Evolutionary conservation across 2,329 filamentous ascomycete species (phyloP).

Genomic region (Alternaria atra): DNA sequence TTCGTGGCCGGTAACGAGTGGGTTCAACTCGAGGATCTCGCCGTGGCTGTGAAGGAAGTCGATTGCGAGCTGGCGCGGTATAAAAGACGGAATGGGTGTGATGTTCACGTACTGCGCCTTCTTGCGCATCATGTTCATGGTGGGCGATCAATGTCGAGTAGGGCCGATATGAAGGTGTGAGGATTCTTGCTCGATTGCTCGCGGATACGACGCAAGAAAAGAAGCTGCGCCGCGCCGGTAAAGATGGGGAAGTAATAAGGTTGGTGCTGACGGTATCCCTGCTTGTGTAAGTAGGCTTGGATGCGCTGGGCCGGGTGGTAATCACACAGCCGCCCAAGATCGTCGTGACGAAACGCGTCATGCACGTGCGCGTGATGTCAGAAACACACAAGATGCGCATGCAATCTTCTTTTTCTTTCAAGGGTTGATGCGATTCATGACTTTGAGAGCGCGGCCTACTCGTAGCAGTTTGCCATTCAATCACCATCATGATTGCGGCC

Average conservation of each 20-base stretch:
- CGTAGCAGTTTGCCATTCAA: not conserved
- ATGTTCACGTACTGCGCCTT: conserved; percentile 73
- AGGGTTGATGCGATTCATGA: not conserved
- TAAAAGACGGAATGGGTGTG: conserved; percentile 74
- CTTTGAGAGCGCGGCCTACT: not conserved
- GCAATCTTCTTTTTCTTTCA: not conserved
- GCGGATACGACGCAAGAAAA: conserved; percentile 8
- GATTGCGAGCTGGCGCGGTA: conserved; percentile 75
- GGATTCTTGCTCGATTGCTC: conserved; percentile 2
- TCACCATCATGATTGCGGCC: not conserved
- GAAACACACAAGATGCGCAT: conserved; percentile 5
- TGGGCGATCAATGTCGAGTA: conserved; percentile 8
- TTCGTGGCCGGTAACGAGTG: conserved; percentile 71
- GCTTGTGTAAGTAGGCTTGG: conserved; percentile 15
- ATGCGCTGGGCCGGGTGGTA: conserved; percentile 19
- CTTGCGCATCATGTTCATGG: conserved; percentile 57
- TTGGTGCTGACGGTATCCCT: conserved; percentile 19
- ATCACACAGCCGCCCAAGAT: conserved; percentile 22
- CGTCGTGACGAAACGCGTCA: conserved; percentile 31
- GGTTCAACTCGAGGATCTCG: conserved; percentile 76
- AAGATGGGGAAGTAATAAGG: conserved; percentile 8
- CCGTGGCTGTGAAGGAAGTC: conserved; percentile 76
- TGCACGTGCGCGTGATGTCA: conserved; percentile 41
- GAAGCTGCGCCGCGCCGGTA: not conserved
- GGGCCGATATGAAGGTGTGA: not conserved